These are phyloP conservation scores for Candida nitratophila DNA, from an alignment of 805 yeast genomes.

Conservation along the genomic window DNA sequence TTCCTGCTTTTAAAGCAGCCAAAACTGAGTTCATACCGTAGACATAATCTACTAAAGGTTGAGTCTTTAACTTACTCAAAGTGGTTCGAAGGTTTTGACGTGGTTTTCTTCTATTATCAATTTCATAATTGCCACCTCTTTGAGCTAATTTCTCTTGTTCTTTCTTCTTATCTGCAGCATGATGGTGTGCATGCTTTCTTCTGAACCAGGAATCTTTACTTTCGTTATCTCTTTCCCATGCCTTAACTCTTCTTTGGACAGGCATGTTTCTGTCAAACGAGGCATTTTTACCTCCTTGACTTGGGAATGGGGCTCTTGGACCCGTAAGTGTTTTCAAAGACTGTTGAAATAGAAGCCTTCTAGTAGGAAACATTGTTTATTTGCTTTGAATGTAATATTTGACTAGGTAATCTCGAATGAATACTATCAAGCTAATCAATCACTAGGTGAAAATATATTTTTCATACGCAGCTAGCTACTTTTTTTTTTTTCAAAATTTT, in stretches of 20 bases:
- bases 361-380: neutral
- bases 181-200: constrained; percentile 59
- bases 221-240: constrained; percentile 61
- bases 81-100: constrained; percentile 8
- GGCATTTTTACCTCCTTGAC: neutral
- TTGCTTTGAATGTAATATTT: neutral
- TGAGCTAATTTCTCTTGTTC: constrained; percentile 11
- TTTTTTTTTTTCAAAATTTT: no score
- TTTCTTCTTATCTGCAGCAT: constrained; percentile 37
- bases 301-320: constrained; percentile 24
- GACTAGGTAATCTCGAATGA: no score
- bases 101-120: constrained; percentile 4
- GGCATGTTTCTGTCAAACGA: constrained; percentile 40
- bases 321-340: constrained; percentile 1
- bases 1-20: constrained; percentile 56
- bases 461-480: no score
- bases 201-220: constrained; percentile 57
- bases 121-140: constrained; percentile 1
- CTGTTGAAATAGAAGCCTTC: neutral
- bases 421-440: no score
- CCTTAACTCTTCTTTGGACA: constrained; percentile 33
- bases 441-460: no score
- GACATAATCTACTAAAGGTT: constrained; percentile 58
- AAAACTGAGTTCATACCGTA: constrained; percentile 72
- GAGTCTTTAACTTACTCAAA: constrained; percentile 11